Conservation (phyloP, 192 early-diverging fungal species). For the Backusella morwellensis region DNA sequence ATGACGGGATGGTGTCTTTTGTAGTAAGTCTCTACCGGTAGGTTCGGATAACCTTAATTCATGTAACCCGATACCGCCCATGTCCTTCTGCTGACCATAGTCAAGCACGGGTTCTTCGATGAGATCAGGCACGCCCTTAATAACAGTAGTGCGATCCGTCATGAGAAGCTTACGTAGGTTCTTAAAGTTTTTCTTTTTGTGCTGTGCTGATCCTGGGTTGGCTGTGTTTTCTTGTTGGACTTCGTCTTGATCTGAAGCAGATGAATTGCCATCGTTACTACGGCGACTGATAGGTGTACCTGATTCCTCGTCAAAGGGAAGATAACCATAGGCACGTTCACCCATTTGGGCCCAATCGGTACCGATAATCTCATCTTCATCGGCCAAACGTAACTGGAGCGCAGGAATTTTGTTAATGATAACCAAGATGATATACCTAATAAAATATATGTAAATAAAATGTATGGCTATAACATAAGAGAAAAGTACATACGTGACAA, state of each 20-base stretch:
- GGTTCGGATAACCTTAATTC: background rate
- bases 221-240: background rate
- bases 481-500: slow-evolving; percentile 47
- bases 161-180: background rate
- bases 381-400: slow-evolving; percentile 72
- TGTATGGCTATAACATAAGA: background rate
- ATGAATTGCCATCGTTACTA: background rate
- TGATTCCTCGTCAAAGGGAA: slow-evolving; percentile 25
- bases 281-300: background rate
- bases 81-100: slow-evolving; percentile 4
- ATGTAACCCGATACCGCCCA: background rate
- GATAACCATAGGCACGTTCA: slow-evolving; percentile 62
- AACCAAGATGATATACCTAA: slow-evolving; percentile 57
- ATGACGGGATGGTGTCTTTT: slow-evolving; percentile 9
- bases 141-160: background rate
- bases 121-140: slow-evolving; percentile 30
- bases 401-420: slow-evolving; percentile 74
- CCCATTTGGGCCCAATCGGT: slow-evolving; percentile 86
- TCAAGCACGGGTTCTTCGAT: slow-evolving; percentile 28
- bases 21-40: slow-evolving; percentile 16
- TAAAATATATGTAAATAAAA: background rate
- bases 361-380: slow-evolving; percentile 71
- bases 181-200: background rate
- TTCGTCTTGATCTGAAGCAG: background rate
- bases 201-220: background rate